phyloP scores from a whole-genome alignment of 2,329 filamentous ascomycete genomes.

The Xylaria sp. region DNA sequence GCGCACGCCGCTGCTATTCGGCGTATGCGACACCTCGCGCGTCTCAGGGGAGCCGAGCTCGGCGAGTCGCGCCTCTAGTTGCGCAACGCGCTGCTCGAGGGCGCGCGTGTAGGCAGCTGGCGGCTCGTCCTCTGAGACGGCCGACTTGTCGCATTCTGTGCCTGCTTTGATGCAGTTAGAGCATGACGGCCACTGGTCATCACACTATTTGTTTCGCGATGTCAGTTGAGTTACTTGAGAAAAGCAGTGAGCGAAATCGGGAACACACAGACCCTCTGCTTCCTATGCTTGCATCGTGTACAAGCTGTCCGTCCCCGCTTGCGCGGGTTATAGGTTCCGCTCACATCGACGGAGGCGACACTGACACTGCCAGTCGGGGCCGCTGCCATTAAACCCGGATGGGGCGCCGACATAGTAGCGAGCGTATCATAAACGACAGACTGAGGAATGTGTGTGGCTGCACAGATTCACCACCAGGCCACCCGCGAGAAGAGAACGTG shows the following conservation, averaged over 20 bases:
- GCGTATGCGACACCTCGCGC: conserved; percentile 9
- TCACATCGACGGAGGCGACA: conserved; percentile 5
- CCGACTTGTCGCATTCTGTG: conserved; percentile 38
- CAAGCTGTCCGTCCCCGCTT: conserved; percentile 42
- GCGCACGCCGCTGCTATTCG: conserved; percentile 8
- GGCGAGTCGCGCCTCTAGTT: conserved; percentile 34
- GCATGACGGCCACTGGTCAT: conserved; percentile 40
- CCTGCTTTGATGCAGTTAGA: conserved; percentile 41
- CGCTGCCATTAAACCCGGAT: conserved; percentile 12
- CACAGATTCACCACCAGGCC: background rate
- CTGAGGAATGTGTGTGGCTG: background rate
- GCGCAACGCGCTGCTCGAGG: conserved; percentile 38
- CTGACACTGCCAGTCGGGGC: conserved; percentile 1
- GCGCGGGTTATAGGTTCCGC: conserved; percentile 33
- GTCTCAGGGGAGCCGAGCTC: conserved; percentile 16
- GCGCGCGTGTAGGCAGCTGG: conserved; percentile 37
- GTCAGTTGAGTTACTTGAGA: background rate
- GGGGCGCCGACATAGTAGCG: conserved; percentile 10
- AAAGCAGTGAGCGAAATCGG: background rate
- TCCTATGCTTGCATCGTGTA: conserved; percentile 41
- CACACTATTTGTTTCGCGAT: conserved; percentile 32
- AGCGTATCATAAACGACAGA: background rate
- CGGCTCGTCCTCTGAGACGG: conserved; percentile 36
- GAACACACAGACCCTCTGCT: conserved; percentile 36
- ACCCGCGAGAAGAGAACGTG: background rate